phyloP scores from a whole-genome alignment of 2,329 filamentous ascomycete species.

The Penicillium sp. region DNA sequence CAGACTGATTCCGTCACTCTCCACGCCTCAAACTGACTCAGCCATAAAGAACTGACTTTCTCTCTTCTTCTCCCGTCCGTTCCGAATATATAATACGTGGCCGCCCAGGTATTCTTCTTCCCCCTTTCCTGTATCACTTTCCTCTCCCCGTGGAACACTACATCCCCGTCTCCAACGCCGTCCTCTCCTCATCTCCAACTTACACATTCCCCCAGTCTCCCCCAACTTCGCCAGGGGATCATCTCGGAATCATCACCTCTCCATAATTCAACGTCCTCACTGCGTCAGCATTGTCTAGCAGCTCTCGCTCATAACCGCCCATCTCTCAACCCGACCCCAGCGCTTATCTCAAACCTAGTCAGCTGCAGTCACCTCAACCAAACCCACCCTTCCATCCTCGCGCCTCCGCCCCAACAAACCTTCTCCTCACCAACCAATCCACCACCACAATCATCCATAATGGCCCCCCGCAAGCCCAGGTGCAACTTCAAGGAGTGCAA shows the following conservation, averaged over 20 bases:
- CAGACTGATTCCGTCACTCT: slow-evolving; percentile 27
- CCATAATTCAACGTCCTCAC: background rate
- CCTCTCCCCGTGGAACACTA: slow-evolving; percentile 2
- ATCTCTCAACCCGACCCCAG: slow-evolving; percentile 7
- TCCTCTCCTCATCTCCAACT: slow-evolving; percentile 4
- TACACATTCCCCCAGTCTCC: background rate
- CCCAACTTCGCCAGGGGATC: background rate
- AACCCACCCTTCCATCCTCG: background rate
- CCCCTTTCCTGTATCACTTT: slow-evolving; percentile 4
- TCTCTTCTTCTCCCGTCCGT: slow-evolving; percentile 22
- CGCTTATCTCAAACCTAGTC: slow-evolving; percentile 19
- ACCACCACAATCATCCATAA: slow-evolving; percentile 24
- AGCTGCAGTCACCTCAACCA: background rate
- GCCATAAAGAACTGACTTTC: slow-evolving; percentile 15
- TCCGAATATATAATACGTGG: slow-evolving; percentile 25
- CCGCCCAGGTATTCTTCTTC: slow-evolving; percentile 1
- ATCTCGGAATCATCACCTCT: background rate
- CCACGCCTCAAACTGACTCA: slow-evolving; percentile 25
- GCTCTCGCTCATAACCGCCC: background rate
- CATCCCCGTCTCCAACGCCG: slow-evolving; percentile 8
- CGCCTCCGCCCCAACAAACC: background rate
- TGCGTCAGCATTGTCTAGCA: background rate
- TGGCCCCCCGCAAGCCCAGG: slow-evolving; percentile 61
- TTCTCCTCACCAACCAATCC: background rate
- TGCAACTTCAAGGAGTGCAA: slow-evolving; percentile 91